A percentile compares a stretch with the other conserved stretches of the same genome.
Evolutionary conservation across 1,284 basidiomycete genomes (phyloP).

Genomic region (Vanrija humicola): DNA sequence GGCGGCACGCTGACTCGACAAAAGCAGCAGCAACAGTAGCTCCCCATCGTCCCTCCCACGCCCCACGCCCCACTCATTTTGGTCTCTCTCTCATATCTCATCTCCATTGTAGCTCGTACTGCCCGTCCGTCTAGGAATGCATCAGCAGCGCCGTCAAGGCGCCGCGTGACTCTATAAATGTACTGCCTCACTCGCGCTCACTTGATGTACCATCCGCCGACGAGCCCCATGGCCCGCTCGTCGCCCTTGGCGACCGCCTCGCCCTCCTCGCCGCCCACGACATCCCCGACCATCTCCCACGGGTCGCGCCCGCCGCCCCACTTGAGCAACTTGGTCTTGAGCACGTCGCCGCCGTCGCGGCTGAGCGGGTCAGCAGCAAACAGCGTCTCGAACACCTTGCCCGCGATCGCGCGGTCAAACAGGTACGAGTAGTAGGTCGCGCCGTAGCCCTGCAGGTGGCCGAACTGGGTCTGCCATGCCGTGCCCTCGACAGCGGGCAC

Average conservation of each 20-base stretch:
- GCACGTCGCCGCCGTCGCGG: conserved; percentile 67
- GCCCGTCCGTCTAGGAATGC: too few relatives aligned
- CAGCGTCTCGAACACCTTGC: conserved; percentile 75
- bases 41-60: too few relatives aligned
- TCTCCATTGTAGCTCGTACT: too few relatives aligned
- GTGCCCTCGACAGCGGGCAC: conserved; percentile 77
- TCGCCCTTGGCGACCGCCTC: conserved; percentile 57
- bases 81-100: too few relatives aligned
- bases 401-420: conserved; percentile 92
- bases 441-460: conserved; percentile 92
- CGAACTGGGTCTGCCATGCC: conserved; percentile 91
- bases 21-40: too few relatives aligned
- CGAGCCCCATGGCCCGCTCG: conserved; percentile 75
- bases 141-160: too few relatives aligned
- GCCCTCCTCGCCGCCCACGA: conserved; percentile 55
- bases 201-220: conserved; percentile 67
- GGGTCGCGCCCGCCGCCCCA: conserved; percentile 89
- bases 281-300: conserved; percentile 81
- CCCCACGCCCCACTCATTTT: too few relatives aligned
- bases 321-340: conserved; percentile 69
- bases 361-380: conserved; percentile 64
- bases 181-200: conserved; percentile 1
- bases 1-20: too few relatives aligned
- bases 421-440: conserved; percentile 97
- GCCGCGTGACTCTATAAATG: too few relatives aligned